Evolutionary conservation across 169 alveolate species (phyloP), one percentile per base, ranked within the genome.

Genomic region (Besnoitia besnoiti): DNA sequence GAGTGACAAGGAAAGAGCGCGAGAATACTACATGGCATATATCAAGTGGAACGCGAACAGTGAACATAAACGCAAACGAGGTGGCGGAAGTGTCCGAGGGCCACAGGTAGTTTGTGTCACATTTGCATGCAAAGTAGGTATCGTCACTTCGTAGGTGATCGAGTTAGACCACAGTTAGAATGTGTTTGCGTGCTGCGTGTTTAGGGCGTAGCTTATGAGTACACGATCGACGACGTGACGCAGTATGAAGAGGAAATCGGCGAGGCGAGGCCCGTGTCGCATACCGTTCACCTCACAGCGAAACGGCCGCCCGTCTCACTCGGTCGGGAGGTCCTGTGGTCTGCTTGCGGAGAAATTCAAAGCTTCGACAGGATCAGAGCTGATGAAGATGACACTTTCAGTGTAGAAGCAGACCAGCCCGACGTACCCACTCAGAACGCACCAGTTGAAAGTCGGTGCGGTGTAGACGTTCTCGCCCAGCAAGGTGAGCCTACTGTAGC

Each of bases 321-420:
- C 39, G 12, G 12, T 42, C 80, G 24, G 42, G 80, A 67, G 42
- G 80, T 30, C 12, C 39, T 67, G 80, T 67, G 80, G 80, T 67
- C 80, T 35, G 42, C 80, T 33, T 67, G 80, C 42, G 80, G 80
- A 16, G 46, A 67, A n/a, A 67, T 67, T 16, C 42, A 67, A 67
- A 33, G 39, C 44, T 35, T 67, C 47, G 80, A 67, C 44, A 67
- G 80, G 21, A 67, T 42, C 24, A 42, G 80, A 16, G 67, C 30
- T 19, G 33, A 55, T 55, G 67, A 5, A 5, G 24, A 19, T n/a
- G 67, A 55, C 30, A 19, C 30, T 5, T 55, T n/a, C 67, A 55
- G 30, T 19, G 3, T n/a, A 19, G 30, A 55, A n/a, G 67, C 67
- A 5, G 1, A 19, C 67, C 67, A 1, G 24, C 12, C 12, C 67